A percentile compares a stretch with the other conserved stretches of the same genome.
These are phyloP conservation scores for Kalmanozyma brasiliensis DNA, from an alignment of 1,284 basidiomycete genomes.

Conservation along the genomic window DNA sequence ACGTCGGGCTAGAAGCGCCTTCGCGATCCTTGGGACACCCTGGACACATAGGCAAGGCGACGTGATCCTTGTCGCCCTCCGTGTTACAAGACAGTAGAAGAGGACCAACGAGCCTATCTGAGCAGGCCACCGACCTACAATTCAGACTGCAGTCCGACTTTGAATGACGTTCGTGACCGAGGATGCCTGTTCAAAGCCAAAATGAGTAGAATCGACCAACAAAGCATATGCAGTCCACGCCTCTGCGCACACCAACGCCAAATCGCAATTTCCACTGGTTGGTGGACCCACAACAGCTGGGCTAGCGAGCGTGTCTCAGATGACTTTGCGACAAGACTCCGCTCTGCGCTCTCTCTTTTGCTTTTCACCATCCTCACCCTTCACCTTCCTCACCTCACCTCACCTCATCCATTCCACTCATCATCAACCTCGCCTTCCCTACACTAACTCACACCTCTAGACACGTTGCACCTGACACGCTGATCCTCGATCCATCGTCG, in stretches of 20 bases:
- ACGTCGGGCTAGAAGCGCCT: too few species aligned
- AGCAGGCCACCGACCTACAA: too few species aligned
- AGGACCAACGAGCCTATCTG: too few species aligned
- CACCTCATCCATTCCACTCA: not conserved
- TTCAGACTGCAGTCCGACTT: too few species aligned
- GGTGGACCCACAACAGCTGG: constrained; percentile 22
- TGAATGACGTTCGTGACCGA: constrained; percentile 2
- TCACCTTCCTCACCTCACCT: not conserved
- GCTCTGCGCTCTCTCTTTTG: not conserved
- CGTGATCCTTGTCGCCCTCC: too few species aligned
- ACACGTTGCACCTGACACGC: not conserved
- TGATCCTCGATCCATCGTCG: not conserved
- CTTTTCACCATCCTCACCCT: constrained; percentile 1
- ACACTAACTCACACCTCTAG: not conserved
- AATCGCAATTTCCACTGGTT: not conserved
- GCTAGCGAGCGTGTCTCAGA: constrained; percentile 25
- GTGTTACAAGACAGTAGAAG: too few species aligned
- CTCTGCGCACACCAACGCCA: not conserved
- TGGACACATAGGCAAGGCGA: too few species aligned
- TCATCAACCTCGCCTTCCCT: too few species aligned
- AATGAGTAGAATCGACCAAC: constrained; percentile 37
- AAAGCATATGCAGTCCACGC: constrained; percentile 37
- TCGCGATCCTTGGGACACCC: too few species aligned
- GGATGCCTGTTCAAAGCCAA: too few species aligned
- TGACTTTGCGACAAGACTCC: not conserved